Percentiles rank a stretch among this genome's conserved stretches.
These are phyloP conservation scores for Medakamo hakoo DNA, from an alignment of 139 green algal genomes.

Conservation along the genomic window DNA sequence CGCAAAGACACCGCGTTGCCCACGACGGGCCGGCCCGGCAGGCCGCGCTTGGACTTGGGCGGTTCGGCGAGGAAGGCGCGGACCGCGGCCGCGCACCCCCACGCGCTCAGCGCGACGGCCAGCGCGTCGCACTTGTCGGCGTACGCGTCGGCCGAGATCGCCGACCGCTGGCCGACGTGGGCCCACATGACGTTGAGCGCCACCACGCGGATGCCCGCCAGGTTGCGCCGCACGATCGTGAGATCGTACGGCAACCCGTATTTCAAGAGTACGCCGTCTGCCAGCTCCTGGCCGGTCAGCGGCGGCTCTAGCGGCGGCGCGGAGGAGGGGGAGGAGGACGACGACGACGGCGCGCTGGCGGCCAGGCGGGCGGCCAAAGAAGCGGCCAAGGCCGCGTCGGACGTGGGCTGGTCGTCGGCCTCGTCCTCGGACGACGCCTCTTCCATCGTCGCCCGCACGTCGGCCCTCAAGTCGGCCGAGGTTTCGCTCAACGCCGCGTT, in stretches of 20 bases:
- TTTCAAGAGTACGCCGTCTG: conserved; percentile 9
- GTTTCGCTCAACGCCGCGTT: neutral
- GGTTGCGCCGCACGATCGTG: conserved; percentile 17
- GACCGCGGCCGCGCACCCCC: neutral
- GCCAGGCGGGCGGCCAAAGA: conserved; percentile 12
- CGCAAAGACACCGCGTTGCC: conserved; percentile 3
- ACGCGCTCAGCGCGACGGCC: neutral
- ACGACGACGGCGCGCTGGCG: neutral
- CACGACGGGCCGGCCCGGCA: conserved; percentile 9
- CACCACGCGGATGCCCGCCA: conserved; percentile 7
- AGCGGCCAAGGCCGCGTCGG: conserved; percentile 15
- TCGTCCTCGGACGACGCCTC: neutral
- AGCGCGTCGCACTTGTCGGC: neutral
- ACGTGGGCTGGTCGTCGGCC: conserved; percentile 1
- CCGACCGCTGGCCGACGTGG: neutral
- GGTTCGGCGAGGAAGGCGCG: neutral
- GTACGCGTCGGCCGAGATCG: neutral
- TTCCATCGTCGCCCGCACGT: neutral
- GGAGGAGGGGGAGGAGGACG: no score
- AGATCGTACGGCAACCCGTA: conserved; percentile 21
- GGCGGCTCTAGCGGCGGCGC: no score
- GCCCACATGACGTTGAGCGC: conserved; percentile 8
- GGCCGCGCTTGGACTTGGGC: neutral
- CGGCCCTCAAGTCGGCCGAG: no score
- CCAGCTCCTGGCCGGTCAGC: conserved; percentile 10